A percentile compares a stretch with the other conserved stretches of the same genome.
Conservation (phyloP, 352 stramenopile species). For the Pythium insidiosum region DNA sequence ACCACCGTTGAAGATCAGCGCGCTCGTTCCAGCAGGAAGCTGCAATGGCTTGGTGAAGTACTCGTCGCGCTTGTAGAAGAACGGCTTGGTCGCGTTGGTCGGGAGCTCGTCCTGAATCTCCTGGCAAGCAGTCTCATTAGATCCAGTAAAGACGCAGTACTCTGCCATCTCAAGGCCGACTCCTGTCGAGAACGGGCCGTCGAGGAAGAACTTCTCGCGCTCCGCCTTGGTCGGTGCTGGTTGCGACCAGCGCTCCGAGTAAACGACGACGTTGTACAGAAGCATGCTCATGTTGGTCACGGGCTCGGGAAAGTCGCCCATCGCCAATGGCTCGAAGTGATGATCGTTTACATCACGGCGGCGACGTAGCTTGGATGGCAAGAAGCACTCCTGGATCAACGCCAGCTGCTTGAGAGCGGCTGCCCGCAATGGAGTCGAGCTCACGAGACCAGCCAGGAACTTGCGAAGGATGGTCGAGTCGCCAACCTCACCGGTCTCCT, state of each 20-base stretch:
- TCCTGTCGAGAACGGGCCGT: constrained; percentile 12
- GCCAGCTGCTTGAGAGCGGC: neutral
- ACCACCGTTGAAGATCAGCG: constrained; percentile 15
- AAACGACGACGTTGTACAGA: constrained; percentile 19
- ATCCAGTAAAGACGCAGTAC: constrained; percentile 6
- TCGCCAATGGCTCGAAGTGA: neutral
- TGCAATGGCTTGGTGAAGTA: constrained; percentile 5
- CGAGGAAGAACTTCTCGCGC: constrained; percentile 3
- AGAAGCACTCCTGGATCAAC: too few species aligned
- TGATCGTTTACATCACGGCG: neutral
- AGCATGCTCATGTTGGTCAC: constrained; percentile 2
- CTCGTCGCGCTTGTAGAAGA: constrained; percentile 17
- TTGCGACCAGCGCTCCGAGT: constrained; percentile 14
- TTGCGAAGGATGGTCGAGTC: constrained; percentile 2
- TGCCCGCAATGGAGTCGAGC: neutral
- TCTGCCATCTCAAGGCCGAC: neutral
- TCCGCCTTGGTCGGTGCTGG: constrained; percentile 6
- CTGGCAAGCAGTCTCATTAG: constrained; percentile 4
- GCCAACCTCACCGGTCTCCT: constrained; percentile 1
- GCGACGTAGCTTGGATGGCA: too few species aligned
- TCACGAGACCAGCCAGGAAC: neutral
- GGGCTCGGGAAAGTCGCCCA: too few species aligned
- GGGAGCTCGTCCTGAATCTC: constrained; percentile 4
- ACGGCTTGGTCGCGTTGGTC: neutral
- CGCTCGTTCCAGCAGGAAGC: constrained; percentile 12